Evolutionary conservation across 495 filamentous ascomycete genomes (phyloP), one percentile per base, ranked within the genome.

Genomic region (Trichocladium uniseriatum): DNA sequence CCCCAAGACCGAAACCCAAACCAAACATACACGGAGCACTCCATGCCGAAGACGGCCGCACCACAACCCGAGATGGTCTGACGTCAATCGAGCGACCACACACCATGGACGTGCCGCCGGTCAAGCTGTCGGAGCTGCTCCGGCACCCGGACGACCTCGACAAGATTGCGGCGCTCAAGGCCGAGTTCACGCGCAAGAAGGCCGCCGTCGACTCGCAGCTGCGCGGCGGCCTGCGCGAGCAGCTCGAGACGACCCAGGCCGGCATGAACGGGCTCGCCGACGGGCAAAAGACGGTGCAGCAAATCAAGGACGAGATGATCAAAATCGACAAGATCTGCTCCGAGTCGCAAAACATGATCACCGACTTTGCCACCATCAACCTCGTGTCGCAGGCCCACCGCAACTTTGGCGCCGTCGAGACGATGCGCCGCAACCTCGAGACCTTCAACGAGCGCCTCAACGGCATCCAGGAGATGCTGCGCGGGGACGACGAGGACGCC

Each of bases 301-400:
- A 81, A 53, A 95, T 95, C 59, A 91, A 91, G 66, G 94, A 97
- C 59, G 92, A 97, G 72, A 90, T 99, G 75, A 84, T 89, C 73
- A 92, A 92, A 68, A 96, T 99, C 64, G 94, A 97, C 68, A 91
- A 89, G 73, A 77, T 99, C 43, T 97, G 92, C 69, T 86, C 87
- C 51, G 94, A 97, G 65, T 86, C 88, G 42, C 91, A 97, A 70
- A 82, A 85, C 58, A 95, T 95, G 79, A 95, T 97, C 49, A 79
- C 83, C 49, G 92, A 97, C 70, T 99, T 99, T 63, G 87, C 94
- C 31, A 87, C 92, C 60, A 95, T 99, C 67, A 95, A 96, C 64
- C 72, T 87, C 54, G 81, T 97, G 35, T 88, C 89, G 19, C 86
- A 91, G 66, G 87, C 94, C 22, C 92, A 99, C 68, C 77, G 89